Base-by-base conservation (phyloP, 1,139 yeast genomes). In the Yamadazyma sp. region DNA sequence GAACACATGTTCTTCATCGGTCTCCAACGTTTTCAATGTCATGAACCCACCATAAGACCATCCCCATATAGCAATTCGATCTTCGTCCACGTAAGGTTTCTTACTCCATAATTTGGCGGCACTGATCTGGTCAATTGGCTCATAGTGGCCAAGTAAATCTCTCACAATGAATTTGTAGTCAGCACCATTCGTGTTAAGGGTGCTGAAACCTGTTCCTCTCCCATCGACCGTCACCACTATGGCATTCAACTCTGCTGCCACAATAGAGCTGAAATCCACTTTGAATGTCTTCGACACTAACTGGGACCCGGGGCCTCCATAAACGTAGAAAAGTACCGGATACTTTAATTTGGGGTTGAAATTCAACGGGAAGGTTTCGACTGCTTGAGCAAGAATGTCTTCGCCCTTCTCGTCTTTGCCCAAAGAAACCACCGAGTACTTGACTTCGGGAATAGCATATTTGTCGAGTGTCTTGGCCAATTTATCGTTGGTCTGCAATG, bases 231-330 rank as follows among this genome's bases (percentile, higher is more conserved):
- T 83, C 1, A 85, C 88, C 10, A 85, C 91, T 30, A 85, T 72
- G 1, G 88, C 84, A 53, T 81, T 70, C 41, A 84, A 63, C 54
- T 83, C 84, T 0, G 91, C 73, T 0, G 91, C 82, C 25, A 82
- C 75, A 10, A 82, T 79, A 11, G 82, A 75, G 43, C 84, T 77
- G 57, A 84, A 83, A 2, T 79, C 71, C 17, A 81, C 63, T 1
- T 73, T 57, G 54, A 78, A 83, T 5, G 64, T 54, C 41, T 81
- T 76, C 23, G 69, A 62, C 4, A 84, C 89, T 39, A 74, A 64
- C 54, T 85, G 94, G 3, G 89, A 81, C 25, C 86, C 87, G n/a
- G 94, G 94, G 0, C 94, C 94, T 16, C 91, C 91, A 53, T 85
- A 85, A 2, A 83, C 86, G 51, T 69, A 84, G 55, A 85, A 84